Base-by-base conservation (phyloP, 768 basidiomycete species). In the Flagelloscypha sp. region DNA sequence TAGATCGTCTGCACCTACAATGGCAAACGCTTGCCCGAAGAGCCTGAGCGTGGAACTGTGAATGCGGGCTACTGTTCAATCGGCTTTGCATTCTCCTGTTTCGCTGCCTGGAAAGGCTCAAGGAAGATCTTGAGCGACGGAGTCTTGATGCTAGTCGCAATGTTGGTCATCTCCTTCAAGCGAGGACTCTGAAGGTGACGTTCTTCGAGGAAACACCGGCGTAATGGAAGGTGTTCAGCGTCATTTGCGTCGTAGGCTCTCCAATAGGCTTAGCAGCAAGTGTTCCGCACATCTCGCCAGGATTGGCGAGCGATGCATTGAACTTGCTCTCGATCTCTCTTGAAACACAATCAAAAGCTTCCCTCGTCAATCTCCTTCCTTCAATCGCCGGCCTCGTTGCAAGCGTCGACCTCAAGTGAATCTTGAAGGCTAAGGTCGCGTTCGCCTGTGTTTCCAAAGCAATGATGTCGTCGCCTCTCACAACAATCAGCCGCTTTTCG, bases 161-260 rank as follows among this genome's bases (percentile, higher is more conserved):
- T 93, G 52, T 99, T 99, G 65, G 98, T 98, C 48, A 98, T 97
- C 61, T 98, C 95, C 66, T 98, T 98, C 45, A 99, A 59, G 59
- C 95, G 93, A 2, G 95, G 95, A 99, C 95, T 80, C 95, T 95
- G 40, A 98, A 87, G 0, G 95, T 99, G 33, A 99, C 95, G 61
- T 95, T 97, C 65, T 98, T 98, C 53, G 86, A 90, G n/a, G 95
- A 94, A 17, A 99, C 95, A 81, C 95, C 95, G 42, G 95, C 95
- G 56, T 97, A 98, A 62, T 99, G 95, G 86, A 98, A 99, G 0
- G 94, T 98, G 59, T 99, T 99, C 40, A 99, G 61, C 5, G 95
- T 98, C 95, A 99, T 98, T 63, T 99, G 95, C 1, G 95, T 99
- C 4, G 95, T 95, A 0, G 95, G 95, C 66, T 98, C 95, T 58